Percentiles rank a stretch among this genome's conserved stretches.
phyloP scores from a whole-genome alignment of 306 rosid species.

The Senna tora region DNA sequence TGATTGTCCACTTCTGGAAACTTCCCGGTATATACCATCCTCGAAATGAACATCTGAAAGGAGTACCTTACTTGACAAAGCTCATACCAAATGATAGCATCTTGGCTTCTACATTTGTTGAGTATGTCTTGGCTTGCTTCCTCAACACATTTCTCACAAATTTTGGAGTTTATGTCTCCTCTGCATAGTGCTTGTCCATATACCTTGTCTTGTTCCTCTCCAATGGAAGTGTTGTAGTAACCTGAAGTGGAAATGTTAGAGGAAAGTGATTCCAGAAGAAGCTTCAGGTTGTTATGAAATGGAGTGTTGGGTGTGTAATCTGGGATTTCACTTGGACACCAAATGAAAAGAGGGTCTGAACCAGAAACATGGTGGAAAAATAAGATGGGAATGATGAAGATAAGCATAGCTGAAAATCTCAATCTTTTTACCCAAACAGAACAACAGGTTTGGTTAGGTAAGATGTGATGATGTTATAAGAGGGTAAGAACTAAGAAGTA shows the following conservation, averaged over 20 bases:
- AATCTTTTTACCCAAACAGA: slow-evolving; percentile 16
- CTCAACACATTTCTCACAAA: slow-evolving; percentile 51
- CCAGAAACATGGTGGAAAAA: slow-evolving; percentile 23
- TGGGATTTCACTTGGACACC: slow-evolving; percentile 45
- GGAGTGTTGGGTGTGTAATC: slow-evolving; percentile 35
- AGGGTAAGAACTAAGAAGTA: too few relatives aligned
- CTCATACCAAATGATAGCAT: slow-evolving; percentile 68
- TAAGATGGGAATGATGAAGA: slow-evolving; percentile 36
- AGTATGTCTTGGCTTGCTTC: slow-evolving; percentile 53
- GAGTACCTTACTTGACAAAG: slow-evolving; percentile 64
- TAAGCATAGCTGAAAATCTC: slow-evolving; percentile 28
- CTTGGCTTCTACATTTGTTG: slow-evolving; percentile 40
- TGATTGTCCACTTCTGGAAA: slow-evolving; percentile 27
- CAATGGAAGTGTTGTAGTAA: slow-evolving; percentile 37
- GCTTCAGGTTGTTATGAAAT: slow-evolving; percentile 52
- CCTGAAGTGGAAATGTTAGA: slow-evolving; percentile 45
- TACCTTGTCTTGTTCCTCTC: slow-evolving; percentile 38
- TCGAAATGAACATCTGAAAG: slow-evolving; percentile 37
- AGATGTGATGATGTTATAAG: not conserved
- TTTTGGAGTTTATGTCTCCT: slow-evolving; percentile 58
- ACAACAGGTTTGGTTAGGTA: not conserved
- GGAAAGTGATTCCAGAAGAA: slow-evolving; percentile 47
- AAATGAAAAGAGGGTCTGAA: slow-evolving; percentile 40
- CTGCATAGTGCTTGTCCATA: slow-evolving; percentile 69
- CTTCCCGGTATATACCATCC: slow-evolving; percentile 47